Percentiles rank a stretch among this genome's conserved stretches.
Evolutionary conservation across 306 rosid genomes (phyloP).

Genomic region (Mimosa bimucronata): DNA sequence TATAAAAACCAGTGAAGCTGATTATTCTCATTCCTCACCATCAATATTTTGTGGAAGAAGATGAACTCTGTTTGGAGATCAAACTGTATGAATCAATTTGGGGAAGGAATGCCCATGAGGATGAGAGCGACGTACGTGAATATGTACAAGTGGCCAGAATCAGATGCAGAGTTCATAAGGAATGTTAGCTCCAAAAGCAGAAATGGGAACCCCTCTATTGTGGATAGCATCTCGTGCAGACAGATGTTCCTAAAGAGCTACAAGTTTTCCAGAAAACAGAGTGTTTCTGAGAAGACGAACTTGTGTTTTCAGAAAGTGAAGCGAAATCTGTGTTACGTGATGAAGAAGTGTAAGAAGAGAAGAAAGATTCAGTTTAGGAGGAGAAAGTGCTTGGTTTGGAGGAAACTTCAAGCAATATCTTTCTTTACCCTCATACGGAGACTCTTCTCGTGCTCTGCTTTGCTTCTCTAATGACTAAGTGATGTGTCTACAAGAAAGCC

Average conservation of each 20-base stretch:
- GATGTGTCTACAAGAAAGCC: neutral
- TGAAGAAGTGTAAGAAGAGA: conserved; percentile 22
- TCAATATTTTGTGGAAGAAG: neutral
- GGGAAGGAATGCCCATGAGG: conserved; percentile 57
- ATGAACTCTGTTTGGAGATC: conserved; percentile 84
- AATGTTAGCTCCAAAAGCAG: conserved; percentile 55
- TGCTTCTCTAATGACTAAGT: neutral
- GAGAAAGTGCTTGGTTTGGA: conserved; percentile 62
- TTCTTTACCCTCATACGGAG: conserved; percentile 62
- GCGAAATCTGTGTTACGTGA: conserved; percentile 34
- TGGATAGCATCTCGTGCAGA: conserved; percentile 84
- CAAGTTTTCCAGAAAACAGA: conserved; percentile 75
- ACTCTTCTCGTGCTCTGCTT: conserved; percentile 69
- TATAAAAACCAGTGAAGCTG: conserved; percentile 5
- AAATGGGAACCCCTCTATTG: conserved; percentile 56
- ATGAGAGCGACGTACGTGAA: conserved; percentile 76
- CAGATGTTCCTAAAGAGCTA: conserved; percentile 85
- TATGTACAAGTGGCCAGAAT: conserved; percentile 93
- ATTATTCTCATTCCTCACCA: conserved; percentile 30
- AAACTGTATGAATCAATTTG: conserved; percentile 52
- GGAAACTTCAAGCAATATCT: conserved; percentile 66
- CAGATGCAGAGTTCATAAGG: conserved; percentile 75
- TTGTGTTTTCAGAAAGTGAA: conserved; percentile 63
- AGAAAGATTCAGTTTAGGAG: conserved; percentile 22
- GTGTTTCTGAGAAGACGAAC: conserved; percentile 47